Evolutionary conservation across 768 basidiomycete genomes (phyloP).

Genomic region (Podaxis pistillaris): DNA sequence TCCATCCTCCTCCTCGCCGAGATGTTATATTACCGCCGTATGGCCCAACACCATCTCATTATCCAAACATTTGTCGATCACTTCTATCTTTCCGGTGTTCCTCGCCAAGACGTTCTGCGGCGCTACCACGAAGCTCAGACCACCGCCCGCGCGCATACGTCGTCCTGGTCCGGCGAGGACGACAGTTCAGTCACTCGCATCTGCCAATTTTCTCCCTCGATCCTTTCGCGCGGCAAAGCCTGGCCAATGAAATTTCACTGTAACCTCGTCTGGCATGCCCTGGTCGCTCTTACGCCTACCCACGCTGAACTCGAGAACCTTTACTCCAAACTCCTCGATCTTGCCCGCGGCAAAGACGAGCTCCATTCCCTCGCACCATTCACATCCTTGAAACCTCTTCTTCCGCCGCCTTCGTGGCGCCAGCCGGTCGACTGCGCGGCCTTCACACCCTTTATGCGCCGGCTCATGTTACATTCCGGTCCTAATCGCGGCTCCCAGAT

Average conservation of each 20-base stretch:
- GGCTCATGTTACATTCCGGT: slow-evolving; percentile 31
- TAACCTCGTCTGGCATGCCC: slow-evolving; percentile 40
- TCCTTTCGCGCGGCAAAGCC: slow-evolving; percentile 25
- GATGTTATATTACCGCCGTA: slow-evolving; percentile 39
- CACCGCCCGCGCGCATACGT: too few species aligned
- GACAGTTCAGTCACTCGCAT: slow-evolving; percentile 12
- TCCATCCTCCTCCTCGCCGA: slow-evolving; percentile 38
- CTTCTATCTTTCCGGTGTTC: slow-evolving; percentile 55
- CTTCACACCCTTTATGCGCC: slow-evolving; percentile 55
- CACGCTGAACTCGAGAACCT: slow-evolving; percentile 30
- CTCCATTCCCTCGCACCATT: slow-evolving; percentile 3
- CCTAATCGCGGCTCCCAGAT: slow-evolving; percentile 35
- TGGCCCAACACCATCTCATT: slow-evolving; percentile 27
- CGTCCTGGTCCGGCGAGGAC: background rate
- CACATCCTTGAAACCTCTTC: slow-evolving; percentile 21
- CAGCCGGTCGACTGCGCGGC: slow-evolving; percentile 24
- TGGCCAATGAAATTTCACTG: slow-evolving; percentile 34
- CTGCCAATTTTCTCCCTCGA: slow-evolving; percentile 9
- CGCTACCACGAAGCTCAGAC: slow-evolving; percentile 15
- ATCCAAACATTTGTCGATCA: slow-evolving; percentile 47
- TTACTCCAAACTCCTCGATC: slow-evolving; percentile 42
- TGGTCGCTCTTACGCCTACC: slow-evolving; percentile 24
- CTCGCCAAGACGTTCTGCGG: slow-evolving; percentile 33
- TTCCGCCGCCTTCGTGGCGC: slow-evolving; percentile 30
- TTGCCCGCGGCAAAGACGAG: slow-evolving; percentile 17